These are phyloP conservation scores for Neofusicoccum laricinum DNA, from an alignment of 2,329 filamentous ascomycete genomes.

Conservation along the genomic window DNA sequence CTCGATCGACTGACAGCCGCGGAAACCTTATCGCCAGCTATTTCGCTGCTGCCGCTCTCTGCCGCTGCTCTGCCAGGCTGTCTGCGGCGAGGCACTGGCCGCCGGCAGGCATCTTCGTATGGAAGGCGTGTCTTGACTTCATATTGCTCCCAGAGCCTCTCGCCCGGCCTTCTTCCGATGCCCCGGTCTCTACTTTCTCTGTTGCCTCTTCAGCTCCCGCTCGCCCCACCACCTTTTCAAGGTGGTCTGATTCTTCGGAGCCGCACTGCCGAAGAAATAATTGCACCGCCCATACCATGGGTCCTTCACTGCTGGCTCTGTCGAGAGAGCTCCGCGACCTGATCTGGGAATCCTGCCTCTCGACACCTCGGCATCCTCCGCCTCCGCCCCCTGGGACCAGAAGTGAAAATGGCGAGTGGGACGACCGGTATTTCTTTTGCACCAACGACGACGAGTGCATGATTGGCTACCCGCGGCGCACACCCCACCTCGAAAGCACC, in stretches of 20 bases:
- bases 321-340: conserved; percentile 9
- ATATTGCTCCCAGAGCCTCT: not conserved
- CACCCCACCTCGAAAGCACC: not conserved
- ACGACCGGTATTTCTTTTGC: not conserved
- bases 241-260: not conserved
- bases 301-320: not conserved
- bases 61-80: no score
- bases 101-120: not conserved
- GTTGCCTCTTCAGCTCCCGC: not conserved
- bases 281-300: no score
- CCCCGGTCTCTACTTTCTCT: not conserved
- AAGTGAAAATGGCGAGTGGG: not conserved
- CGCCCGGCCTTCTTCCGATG: not conserved
- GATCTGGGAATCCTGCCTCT: conserved; percentile 12
- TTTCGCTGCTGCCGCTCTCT: not conserved
- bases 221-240: not conserved
- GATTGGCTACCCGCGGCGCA: not conserved
- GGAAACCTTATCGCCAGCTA: not conserved
- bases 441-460: not conserved
- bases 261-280: no score
- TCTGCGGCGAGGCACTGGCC: not conserved
- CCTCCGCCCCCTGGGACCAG: not conserved
- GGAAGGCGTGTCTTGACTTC: not conserved
- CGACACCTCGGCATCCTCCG: not conserved
- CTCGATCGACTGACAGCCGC: not conserved